These are phyloP conservation scores for Pelargonium citronellum DNA, from an alignment of 441 rosid genomes.

Conservation along the genomic window DNA sequence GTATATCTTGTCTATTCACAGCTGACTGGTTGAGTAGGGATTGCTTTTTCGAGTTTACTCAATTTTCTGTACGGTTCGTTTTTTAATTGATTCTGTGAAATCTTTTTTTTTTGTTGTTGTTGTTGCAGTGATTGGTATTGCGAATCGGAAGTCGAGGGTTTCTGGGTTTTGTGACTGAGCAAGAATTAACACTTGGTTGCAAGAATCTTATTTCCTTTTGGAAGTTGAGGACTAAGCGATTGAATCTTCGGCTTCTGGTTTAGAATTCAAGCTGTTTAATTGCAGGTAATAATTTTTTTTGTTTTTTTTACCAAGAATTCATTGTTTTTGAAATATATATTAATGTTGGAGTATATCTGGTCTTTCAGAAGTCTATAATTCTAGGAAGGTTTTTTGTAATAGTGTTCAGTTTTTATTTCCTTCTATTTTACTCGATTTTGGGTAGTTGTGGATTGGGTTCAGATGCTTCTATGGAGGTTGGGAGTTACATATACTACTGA, in stretches of 20 bases:
- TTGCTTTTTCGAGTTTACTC: not conserved
- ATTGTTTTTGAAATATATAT: too few relatives aligned
- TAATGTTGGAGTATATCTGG: too few relatives aligned
- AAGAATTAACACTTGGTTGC: not conserved
- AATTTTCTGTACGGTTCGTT: not conserved
- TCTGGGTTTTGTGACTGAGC: slow-evolving; percentile 3
- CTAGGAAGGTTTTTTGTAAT: not conserved
- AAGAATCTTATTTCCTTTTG: not conserved
- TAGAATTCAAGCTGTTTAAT: not conserved
- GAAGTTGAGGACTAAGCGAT: not conserved
- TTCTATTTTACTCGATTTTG: not conserved
- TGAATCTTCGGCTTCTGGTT: not conserved
- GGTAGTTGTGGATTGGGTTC: not conserved
- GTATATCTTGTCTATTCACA: not conserved
- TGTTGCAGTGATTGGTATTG: not conserved
- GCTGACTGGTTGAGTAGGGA: not conserved
- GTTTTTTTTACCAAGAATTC: not conserved
- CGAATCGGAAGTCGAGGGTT: not conserved
- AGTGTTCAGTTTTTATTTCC: not conserved
- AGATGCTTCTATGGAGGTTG: not conserved
- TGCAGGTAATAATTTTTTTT: not conserved
- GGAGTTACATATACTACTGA: not conserved
- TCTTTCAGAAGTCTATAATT: not conserved
- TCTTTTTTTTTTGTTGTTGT: not conserved
- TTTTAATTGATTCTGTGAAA: not conserved